These are phyloP conservation scores for Paecilomyces niveus DNA, from an alignment of 2,329 filamentous ascomycete species.

Conservation along the genomic window DNA sequence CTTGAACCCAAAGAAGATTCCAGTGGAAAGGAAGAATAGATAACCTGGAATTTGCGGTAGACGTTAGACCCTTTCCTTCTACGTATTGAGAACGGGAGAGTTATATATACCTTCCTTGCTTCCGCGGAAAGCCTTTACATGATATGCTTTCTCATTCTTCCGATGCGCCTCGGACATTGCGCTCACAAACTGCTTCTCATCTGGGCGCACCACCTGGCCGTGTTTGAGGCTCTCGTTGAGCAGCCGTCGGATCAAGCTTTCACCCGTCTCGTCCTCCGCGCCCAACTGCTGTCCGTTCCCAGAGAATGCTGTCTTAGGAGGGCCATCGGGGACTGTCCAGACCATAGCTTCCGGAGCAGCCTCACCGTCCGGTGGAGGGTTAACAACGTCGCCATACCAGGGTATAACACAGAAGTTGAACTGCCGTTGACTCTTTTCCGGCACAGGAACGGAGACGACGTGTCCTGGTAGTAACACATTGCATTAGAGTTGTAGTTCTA, in stretches of 20 bases:
- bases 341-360: constrained; percentile 49
- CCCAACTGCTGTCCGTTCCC: constrained; percentile 38
- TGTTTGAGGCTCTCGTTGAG: constrained; percentile 44
- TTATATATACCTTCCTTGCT: constrained; percentile 54
- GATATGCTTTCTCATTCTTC: constrained; percentile 56
- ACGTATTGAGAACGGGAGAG: neutral
- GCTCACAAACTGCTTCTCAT: constrained; percentile 53
- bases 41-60: constrained; percentile 40
- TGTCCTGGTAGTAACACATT: constrained; percentile 36
- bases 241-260: constrained; percentile 35
- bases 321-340: constrained; percentile 52
- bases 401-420: constrained; percentile 58
- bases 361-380: constrained; percentile 34
- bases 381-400: constrained; percentile 43
- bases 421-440: constrained; percentile 57
- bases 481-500: neutral
- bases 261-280: constrained; percentile 38
- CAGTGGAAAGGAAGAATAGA: constrained; percentile 55
- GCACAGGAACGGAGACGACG: constrained; percentile 55
- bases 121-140: constrained; percentile 57
- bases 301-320: constrained; percentile 38
- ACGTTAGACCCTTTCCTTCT: neutral
- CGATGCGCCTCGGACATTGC: constrained; percentile 54
- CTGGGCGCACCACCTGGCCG: constrained; percentile 45
- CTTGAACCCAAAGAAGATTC: constrained; percentile 59